phyloP scores from a whole-genome alignment of 2,329 filamentous ascomycete genomes.

The Fusarium anguioides region DNA sequence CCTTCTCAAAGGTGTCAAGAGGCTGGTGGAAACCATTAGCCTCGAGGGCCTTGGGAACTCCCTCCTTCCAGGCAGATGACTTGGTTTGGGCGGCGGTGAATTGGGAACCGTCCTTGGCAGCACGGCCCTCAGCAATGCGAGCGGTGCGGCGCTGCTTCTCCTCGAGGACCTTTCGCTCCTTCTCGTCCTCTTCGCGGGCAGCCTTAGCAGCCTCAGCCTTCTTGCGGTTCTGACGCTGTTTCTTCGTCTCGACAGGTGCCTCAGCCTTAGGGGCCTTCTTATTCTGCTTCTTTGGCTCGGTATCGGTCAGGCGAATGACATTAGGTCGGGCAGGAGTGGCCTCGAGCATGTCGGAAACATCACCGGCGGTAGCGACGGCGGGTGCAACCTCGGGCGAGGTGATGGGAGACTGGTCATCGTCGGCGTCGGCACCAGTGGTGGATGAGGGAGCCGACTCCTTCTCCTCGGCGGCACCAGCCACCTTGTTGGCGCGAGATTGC shows the following conservation, averaged over 20 bases:
- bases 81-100: conserved; percentile 61
- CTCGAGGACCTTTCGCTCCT: conserved; percentile 77
- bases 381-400: conserved; percentile 71
- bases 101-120: conserved; percentile 81
- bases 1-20: conserved; percentile 67
- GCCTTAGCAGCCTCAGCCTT: conserved; percentile 86
- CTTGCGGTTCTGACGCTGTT: conserved; percentile 91
- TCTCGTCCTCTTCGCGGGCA: conserved; percentile 80
- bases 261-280: conserved; percentile 70
- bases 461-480: conserved; percentile 56
- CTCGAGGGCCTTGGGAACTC: conserved; percentile 49
- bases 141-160: conserved; percentile 88
- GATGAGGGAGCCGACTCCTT: conserved; percentile 67
- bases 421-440: conserved; percentile 78
- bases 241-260: conserved; percentile 85
- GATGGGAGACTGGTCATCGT: conserved; percentile 80
- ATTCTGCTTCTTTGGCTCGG: conserved; percentile 71
- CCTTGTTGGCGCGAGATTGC: conserved; percentile 70
- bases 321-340: conserved; percentile 73
- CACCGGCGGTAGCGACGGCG: conserved; percentile 69
- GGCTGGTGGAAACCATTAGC: conserved; percentile 57
- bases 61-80: conserved; percentile 58
- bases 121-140: conserved; percentile 82
- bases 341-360: conserved; percentile 94
- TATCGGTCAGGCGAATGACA: conserved; percentile 80